Conservation (phyloP, 306 rosid genomes). For the Dalbergia cochinchinensis region DNA sequence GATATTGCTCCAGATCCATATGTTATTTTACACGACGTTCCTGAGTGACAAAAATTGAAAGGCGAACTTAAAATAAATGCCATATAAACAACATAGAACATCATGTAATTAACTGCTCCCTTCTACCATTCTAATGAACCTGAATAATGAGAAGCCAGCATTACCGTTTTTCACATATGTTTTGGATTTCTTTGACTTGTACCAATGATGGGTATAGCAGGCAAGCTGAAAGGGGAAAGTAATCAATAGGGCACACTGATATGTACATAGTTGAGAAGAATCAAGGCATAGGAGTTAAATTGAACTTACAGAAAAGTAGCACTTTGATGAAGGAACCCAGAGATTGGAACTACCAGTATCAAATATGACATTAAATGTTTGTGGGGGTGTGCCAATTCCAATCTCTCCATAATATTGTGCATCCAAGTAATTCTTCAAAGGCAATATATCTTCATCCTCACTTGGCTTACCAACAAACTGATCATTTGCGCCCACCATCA, state of each 20-base stretch:
- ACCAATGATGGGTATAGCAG: slow-evolving; percentile 73
- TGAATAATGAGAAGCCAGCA: background rate
- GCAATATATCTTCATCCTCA: slow-evolving; percentile 58
- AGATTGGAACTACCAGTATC: slow-evolving; percentile 92
- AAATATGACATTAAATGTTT: slow-evolving; percentile 79
- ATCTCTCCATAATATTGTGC: slow-evolving; percentile 93
- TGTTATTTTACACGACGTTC: slow-evolving; percentile 68
- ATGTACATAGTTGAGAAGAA: background rate
- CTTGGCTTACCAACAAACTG: slow-evolving; percentile 35
- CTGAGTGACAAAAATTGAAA: slow-evolving; percentile 58
- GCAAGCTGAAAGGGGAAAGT: slow-evolving; percentile 60
- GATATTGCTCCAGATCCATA: slow-evolving; percentile 86
- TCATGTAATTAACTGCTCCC: background rate
- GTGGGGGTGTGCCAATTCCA: slow-evolving; percentile 90
- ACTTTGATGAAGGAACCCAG: slow-evolving; percentile 88
- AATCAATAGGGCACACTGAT: slow-evolving; percentile 14
- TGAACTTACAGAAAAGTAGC: slow-evolving; percentile 79
- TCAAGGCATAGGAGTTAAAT: slow-evolving; percentile 29
- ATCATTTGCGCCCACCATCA: slow-evolving; percentile 44
- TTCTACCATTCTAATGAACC: slow-evolving; percentile 27
- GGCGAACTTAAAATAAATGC: background rate
- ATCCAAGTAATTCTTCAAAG: slow-evolving; percentile 78
- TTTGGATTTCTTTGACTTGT: slow-evolving; percentile 72
- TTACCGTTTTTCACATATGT: slow-evolving; percentile 74
- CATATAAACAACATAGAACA: background rate